A percentile compares a stretch with the other conserved stretches of the same genome.
Evolutionary conservation across 2,329 filamentous ascomycete genomes (phyloP).

Genomic region (Phialocephala sp.): DNA sequence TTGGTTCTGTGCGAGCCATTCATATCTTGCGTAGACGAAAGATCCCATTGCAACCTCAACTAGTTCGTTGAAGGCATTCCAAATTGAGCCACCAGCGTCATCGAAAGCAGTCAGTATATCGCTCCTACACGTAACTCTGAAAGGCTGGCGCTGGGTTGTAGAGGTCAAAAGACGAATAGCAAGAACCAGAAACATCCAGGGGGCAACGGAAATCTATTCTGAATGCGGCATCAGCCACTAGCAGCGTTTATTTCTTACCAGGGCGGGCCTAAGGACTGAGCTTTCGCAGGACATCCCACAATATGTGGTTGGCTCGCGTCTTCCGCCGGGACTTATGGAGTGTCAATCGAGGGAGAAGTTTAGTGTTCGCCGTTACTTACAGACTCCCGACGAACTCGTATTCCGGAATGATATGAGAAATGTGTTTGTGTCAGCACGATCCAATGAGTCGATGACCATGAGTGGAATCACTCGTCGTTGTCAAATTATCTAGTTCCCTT

Average conservation of each 20-base stretch:
- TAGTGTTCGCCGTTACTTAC: background rate
- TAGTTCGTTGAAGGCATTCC: background rate
- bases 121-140: background rate
- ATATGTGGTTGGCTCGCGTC: background rate
- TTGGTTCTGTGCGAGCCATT: background rate
- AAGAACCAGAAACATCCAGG: background rate
- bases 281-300: background rate
- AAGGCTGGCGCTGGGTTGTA: background rate
- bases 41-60: background rate
- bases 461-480: conserved; percentile 1
- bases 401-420: background rate
- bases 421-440: background rate
- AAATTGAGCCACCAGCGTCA: background rate
- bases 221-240: background rate
- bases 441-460: background rate
- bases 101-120: background rate
- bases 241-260: background rate
- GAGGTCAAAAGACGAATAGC: background rate
- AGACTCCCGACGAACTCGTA: background rate
- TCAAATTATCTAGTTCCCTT: background rate
- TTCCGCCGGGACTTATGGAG: background rate
- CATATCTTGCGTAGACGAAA: background rate
- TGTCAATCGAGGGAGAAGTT: background rate
- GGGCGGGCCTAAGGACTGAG: background rate
- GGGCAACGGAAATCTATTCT: background rate